A percentile compares a stretch with the other conserved stretches of the same genome.
Conservation (phyloP, 164 flowering plant genomes). For the Brasenia schreberi region DNA sequence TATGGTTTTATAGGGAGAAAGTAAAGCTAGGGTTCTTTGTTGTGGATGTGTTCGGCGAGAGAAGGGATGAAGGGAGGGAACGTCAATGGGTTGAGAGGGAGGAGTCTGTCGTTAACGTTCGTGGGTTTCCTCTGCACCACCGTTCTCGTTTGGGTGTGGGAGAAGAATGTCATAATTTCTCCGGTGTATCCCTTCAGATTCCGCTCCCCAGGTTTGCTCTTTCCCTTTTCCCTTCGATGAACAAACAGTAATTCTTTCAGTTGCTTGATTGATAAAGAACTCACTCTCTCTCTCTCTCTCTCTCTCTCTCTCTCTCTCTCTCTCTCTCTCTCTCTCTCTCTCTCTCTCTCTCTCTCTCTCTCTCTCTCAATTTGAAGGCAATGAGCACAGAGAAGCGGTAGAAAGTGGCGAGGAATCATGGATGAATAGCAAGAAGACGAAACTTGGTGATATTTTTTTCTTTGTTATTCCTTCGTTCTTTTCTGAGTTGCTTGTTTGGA, state of each 20-base stretch:
- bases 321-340: too few relatives aligned
- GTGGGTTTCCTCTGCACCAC: constrained; percentile 32
- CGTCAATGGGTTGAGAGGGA: constrained; percentile 29
- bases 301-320: too few relatives aligned
- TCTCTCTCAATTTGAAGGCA: neutral
- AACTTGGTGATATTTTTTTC: neutral
- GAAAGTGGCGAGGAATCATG: neutral
- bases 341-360: neutral
- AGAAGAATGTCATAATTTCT: constrained; percentile 30
- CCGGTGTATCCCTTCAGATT: constrained; percentile 18
- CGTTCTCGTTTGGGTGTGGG: constrained; percentile 51
- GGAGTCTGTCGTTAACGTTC: constrained; percentile 36
- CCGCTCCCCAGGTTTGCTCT: constrained; percentile 36
- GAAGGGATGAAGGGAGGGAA: constrained; percentile 46
- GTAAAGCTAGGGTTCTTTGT: neutral
- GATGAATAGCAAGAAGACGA: neutral
- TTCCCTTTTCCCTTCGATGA: neutral
- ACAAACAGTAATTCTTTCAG: neutral
- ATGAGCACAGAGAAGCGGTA: neutral
- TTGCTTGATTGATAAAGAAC: neutral
- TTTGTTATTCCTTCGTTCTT: neutral
- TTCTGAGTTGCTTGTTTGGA: neutral
- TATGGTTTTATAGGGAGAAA: neutral
- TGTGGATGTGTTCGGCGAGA: neutral
- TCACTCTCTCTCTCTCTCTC: neutral